These are phyloP conservation scores for Dioscorea cayenensis DNA, from an alignment of 116 monocot genomes.

Conservation along the genomic window DNA sequence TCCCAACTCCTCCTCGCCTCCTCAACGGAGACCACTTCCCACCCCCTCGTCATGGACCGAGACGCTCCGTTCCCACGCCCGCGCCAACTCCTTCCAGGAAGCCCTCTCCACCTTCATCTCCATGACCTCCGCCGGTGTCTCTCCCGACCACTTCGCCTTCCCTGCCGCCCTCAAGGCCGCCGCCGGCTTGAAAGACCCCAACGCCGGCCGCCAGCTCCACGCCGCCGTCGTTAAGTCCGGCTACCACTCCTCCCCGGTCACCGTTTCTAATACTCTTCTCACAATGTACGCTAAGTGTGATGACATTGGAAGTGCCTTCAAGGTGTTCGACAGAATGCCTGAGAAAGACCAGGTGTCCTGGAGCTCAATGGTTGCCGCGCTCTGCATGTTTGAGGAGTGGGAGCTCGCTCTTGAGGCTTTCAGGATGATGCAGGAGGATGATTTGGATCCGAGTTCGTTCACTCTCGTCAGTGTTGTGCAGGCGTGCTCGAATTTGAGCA, in stretches of 20 bases:
- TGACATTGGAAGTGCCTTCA: slow-evolving; percentile 23
- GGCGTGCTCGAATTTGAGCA: slow-evolving; percentile 46
- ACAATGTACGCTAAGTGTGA: slow-evolving; percentile 74
- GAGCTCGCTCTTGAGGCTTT: slow-evolving; percentile 42
- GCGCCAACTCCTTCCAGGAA: slow-evolving; percentile 26
- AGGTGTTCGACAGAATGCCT: slow-evolving; percentile 62
- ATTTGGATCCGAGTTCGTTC: slow-evolving; percentile 53
- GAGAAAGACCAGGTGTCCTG: slow-evolving; percentile 64
- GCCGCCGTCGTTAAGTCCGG: slow-evolving; percentile 49
- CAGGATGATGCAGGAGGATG: slow-evolving; percentile 39
- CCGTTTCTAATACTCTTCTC: slow-evolving; percentile 65
- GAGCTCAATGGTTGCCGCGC: slow-evolving; percentile 61
- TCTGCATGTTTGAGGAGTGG: slow-evolving; percentile 64
- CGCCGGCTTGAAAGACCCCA: slow-evolving; percentile 36
- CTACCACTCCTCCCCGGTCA: slow-evolving; percentile 28
- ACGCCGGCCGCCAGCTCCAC: slow-evolving; percentile 56
- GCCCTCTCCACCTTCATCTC: slow-evolving; percentile 43
- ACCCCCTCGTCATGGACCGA: slow-evolving; percentile 44
- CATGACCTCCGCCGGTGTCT: slow-evolving; percentile 42
- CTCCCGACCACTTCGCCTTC: slow-evolving; percentile 73
- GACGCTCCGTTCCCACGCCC: slow-evolving; percentile 65
- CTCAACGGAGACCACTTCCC: not conserved
- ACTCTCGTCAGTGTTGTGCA: slow-evolving; percentile 58
- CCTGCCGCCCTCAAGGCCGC: slow-evolving; percentile 75
- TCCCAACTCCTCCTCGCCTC: not conserved